These are phyloP conservation scores for Aspergillus ochraceoroseus DNA, from an alignment of 2,329 filamentous ascomycete genomes.

Conservation along the genomic window DNA sequence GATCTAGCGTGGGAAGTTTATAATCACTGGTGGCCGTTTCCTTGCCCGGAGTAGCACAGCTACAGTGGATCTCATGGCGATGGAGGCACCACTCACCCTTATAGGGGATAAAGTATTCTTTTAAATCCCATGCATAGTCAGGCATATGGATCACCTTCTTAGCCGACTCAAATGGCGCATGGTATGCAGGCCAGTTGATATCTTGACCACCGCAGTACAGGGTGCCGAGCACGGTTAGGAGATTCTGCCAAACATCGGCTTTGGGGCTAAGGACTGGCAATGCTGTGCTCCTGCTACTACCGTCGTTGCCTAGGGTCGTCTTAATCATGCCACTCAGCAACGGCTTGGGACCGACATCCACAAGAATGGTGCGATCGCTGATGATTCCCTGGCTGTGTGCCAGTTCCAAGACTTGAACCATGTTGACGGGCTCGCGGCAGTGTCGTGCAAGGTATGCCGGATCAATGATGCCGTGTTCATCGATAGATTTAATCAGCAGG, in stretches of 20 bases:
- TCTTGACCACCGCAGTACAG: slow-evolving; percentile 60
- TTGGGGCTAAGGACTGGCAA: slow-evolving; percentile 59
- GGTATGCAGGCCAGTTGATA: slow-evolving; percentile 66
- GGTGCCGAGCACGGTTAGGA: slow-evolving; percentile 53
- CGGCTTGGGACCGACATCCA: slow-evolving; percentile 69
- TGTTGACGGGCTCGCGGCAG: slow-evolving; percentile 64
- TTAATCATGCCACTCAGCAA: slow-evolving; percentile 65
- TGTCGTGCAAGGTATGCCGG: slow-evolving; percentile 61
- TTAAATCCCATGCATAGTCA: slow-evolving; percentile 63
- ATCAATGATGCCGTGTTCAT: slow-evolving; percentile 53
- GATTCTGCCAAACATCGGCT: slow-evolving; percentile 61
- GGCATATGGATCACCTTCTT: slow-evolving; percentile 59
- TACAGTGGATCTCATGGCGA: slow-evolving; percentile 4
- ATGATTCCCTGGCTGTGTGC: slow-evolving; percentile 49
- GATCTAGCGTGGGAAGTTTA: neutral
- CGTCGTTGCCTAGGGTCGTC: slow-evolving; percentile 52
- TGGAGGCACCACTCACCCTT: slow-evolving; percentile 63
- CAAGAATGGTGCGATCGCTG: slow-evolving; percentile 62
- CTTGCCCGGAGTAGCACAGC: neutral
- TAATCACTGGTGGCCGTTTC: slow-evolving; percentile 55
- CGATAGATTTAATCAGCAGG: slow-evolving; percentile 54
- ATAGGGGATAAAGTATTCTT: slow-evolving; percentile 69
- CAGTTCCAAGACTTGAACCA: slow-evolving; percentile 57
- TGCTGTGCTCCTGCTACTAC: slow-evolving; percentile 46
- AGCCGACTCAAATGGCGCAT: slow-evolving; percentile 55